Evolutionary conservation across 176 grass and related monocot genomes (phyloP).

Genomic region (Lolium rigidum): DNA sequence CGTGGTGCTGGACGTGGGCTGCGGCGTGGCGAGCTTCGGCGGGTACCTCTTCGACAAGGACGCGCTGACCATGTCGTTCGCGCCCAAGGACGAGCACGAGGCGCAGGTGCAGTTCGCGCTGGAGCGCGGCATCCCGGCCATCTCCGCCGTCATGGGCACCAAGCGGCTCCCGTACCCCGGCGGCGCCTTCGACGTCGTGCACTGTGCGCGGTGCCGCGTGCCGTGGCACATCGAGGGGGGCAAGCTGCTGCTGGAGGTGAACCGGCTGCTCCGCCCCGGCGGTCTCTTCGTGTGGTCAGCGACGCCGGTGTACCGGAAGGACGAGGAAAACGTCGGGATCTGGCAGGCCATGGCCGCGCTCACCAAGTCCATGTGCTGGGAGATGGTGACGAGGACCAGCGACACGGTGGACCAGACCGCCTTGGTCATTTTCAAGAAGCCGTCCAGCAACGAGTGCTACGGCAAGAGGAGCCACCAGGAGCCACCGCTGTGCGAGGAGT

Average conservation of each 20-base stretch:
- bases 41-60: constrained; percentile 77
- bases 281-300: constrained; percentile 94
- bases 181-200: constrained; percentile 65
- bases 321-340: constrained; percentile 72
- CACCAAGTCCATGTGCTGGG: constrained; percentile 94
- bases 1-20: constrained; percentile 88
- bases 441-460: constrained; percentile 77
- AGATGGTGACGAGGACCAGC: constrained; percentile 76
- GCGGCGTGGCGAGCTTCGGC: constrained; percentile 92
- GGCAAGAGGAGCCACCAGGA: constrained; percentile 42
- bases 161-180: constrained; percentile 78
- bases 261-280: constrained; percentile 76
- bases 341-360: constrained; percentile 72
- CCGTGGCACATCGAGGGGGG: constrained; percentile 89
- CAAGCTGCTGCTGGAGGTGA: constrained; percentile 76
- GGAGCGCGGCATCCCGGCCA: constrained; percentile 81
- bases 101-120: constrained; percentile 95
- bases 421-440: constrained; percentile 79
- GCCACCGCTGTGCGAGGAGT: constrained; percentile 64
- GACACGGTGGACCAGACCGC: constrained; percentile 77
- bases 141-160: constrained; percentile 91
- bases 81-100: constrained; percentile 97
- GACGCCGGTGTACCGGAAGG: constrained; percentile 80
- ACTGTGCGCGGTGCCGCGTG: constrained; percentile 89
- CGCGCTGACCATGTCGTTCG: constrained; percentile 86